Percentiles rank a stretch among this genome's conserved stretches.
These are phyloP conservation scores for Cardamine chenopodiifolia DNA, from an alignment of 345 rosid species.

Conservation along the genomic window DNA sequence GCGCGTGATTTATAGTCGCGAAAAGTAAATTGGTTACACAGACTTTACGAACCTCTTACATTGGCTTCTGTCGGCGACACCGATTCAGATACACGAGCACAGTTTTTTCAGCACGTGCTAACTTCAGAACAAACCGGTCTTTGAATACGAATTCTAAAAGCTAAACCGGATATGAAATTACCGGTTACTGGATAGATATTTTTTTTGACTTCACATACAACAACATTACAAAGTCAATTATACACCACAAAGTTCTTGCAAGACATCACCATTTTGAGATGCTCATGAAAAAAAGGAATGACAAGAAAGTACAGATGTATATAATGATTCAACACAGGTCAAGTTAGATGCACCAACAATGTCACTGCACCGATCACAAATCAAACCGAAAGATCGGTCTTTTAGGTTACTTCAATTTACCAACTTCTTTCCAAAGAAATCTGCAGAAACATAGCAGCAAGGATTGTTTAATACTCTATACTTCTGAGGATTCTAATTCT, in stretches of 20 bases:
- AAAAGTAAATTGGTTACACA: neutral
- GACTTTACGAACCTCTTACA: neutral
- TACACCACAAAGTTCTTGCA: constrained; percentile 21
- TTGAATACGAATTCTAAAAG: neutral
- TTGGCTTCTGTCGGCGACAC: constrained; percentile 27
- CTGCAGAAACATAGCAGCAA: constrained; percentile 29
- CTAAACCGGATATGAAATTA: neutral
- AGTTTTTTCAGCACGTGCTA: constrained; percentile 4
- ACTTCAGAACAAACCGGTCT: neutral
- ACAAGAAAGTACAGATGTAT: constrained; percentile 17
- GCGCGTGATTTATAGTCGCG: too few relatives aligned
- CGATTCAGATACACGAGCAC: constrained; percentile 16
- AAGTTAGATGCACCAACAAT: constrained; percentile 18
- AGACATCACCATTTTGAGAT: constrained; percentile 18
- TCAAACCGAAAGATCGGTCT: neutral
- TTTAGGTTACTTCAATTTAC: neutral
- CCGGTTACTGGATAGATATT: neutral
- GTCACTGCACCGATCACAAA: constrained; percentile 5
- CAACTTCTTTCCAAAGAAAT: neutral
- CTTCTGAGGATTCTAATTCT: neutral
- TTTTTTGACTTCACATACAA: constrained; percentile 11
- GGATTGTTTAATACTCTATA: neutral
- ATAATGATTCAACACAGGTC: neutral
- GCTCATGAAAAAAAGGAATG: neutral
- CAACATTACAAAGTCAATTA: neutral